These are phyloP conservation scores for Fallopia convolvulus DNA, from an alignment of 148 eudicot species.

Conservation along the genomic window DNA sequence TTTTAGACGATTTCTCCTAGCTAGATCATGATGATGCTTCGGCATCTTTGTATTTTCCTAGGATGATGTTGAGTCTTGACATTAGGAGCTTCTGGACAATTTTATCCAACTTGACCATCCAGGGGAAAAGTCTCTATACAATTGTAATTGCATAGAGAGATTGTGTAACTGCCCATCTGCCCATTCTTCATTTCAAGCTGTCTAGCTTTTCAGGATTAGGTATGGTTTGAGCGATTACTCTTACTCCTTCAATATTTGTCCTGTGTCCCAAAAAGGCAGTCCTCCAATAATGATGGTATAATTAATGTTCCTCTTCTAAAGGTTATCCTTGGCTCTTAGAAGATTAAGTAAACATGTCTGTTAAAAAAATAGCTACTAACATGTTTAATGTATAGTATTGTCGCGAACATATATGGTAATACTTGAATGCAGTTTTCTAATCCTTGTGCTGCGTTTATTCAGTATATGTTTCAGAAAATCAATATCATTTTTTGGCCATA, in stretches of 20 bases:
- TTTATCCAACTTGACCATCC: too few species aligned
- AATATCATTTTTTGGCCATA: background rate
- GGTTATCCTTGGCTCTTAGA: background rate
- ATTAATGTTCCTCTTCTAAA: background rate
- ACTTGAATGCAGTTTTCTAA: background rate
- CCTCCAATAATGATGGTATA: background rate
- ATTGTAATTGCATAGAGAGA: too few species aligned
- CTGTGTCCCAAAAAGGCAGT: background rate
- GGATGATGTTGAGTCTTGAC: too few species aligned
- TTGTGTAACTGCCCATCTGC: background rate
- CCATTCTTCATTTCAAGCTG: too few species aligned
- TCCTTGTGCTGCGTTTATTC: background rate
- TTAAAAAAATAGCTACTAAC: background rate
- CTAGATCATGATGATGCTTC: background rate
- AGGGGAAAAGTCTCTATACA: too few species aligned
- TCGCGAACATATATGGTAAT: background rate
- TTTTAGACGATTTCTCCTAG: background rate
- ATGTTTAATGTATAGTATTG: background rate
- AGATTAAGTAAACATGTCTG: background rate
- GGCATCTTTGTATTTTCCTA: background rate
- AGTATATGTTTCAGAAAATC: background rate
- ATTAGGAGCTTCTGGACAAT: too few species aligned
- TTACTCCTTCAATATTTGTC: background rate
- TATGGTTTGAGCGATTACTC: too few species aligned
- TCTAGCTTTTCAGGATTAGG: too few species aligned